Evolutionary conservation across 1,284 basidiomycete genomes (phyloP).

Genomic region (Pseudozyma tsukubaensis): DNA sequence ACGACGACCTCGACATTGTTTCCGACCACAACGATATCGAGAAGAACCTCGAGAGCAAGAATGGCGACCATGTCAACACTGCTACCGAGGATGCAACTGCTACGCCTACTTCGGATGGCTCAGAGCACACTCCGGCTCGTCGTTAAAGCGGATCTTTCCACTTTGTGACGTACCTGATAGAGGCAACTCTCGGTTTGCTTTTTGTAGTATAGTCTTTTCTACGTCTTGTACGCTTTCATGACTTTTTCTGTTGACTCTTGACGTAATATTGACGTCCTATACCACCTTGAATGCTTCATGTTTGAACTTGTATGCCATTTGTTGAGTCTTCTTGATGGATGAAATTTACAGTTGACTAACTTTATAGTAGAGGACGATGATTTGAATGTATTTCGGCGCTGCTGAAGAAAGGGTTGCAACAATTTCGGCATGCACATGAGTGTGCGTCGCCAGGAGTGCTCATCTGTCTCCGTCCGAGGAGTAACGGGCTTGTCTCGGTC

Average conservation of each 20-base stretch:
- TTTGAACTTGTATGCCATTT: no score
- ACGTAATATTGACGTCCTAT: constrained; percentile 28
- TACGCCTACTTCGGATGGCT: constrained; percentile 35
- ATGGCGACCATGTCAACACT: constrained; percentile 23
- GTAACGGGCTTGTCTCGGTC: no score
- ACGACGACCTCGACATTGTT: constrained; percentile 49
- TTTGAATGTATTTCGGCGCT: no score
- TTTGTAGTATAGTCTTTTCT: not conserved
- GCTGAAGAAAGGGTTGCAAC: no score
- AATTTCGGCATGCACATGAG: no score
- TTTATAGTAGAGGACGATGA: no score
- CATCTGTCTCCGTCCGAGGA: no score
- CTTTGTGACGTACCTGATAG: not conserved
- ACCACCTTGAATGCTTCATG: constrained; percentile 11
- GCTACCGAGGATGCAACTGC: constrained; percentile 37
- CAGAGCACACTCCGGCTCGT: constrained; percentile 27
- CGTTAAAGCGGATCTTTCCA: constrained; percentile 2
- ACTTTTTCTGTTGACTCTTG: constrained; percentile 1
- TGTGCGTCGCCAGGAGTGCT: no score
- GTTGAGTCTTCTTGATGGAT: no score
- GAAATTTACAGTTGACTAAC: no score
- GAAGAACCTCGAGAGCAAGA: constrained; percentile 26
- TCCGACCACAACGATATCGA: constrained; percentile 37
- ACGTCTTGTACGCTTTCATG: constrained; percentile 1
- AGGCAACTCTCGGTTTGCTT: constrained; percentile 8